Conservation (phyloP, 805 yeast species). For the Myxozyma neotropica region DNA sequence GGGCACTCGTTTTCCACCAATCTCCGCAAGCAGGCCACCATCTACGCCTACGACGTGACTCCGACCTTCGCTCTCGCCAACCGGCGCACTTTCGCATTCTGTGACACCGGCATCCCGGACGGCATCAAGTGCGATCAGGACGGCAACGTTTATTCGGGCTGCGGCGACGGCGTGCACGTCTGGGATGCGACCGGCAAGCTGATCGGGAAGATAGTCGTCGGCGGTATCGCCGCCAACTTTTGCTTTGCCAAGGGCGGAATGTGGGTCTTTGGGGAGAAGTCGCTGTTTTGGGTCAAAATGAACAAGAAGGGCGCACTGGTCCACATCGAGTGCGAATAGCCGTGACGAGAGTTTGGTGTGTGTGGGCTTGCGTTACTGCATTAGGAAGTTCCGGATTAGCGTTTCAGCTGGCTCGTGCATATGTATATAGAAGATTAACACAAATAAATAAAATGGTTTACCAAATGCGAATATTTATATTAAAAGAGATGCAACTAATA, state of each 20-base stretch:
- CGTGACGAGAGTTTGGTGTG: too few relatives aligned
- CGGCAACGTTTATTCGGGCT: conserved; percentile 31
- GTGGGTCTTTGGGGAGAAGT: conserved; percentile 28
- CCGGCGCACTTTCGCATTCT: conserved; percentile 25
- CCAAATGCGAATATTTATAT: not conserved
- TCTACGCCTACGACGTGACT: conserved; percentile 30
- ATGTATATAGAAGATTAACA: not conserved
- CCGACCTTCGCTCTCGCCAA: not conserved
- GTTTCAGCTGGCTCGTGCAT: too few relatives aligned
- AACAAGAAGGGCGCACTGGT: conserved; percentile 20
- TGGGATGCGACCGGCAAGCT: conserved; percentile 24
- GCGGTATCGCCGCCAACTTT: conserved; percentile 26
- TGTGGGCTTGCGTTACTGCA: too few relatives aligned
- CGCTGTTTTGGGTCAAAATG: conserved; percentile 15
- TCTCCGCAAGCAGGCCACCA: conserved; percentile 21
- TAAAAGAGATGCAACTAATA: too few relatives aligned
- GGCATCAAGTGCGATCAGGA: conserved; percentile 30
- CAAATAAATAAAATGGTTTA: not conserved
- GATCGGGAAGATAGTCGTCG: conserved; percentile 27
- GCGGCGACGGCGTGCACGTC: conserved; percentile 31
- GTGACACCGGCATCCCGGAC: conserved; percentile 30
- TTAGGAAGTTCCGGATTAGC: not conserved
- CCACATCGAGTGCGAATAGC: conserved; percentile 23
- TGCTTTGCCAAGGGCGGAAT: conserved; percentile 29
- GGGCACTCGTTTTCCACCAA: conserved; percentile 23